Percentiles rank a stretch among this genome's conserved stretches.
Conservation (phyloP, 176 grass and related monocot species). For the Saccharum officinarum region DNA sequence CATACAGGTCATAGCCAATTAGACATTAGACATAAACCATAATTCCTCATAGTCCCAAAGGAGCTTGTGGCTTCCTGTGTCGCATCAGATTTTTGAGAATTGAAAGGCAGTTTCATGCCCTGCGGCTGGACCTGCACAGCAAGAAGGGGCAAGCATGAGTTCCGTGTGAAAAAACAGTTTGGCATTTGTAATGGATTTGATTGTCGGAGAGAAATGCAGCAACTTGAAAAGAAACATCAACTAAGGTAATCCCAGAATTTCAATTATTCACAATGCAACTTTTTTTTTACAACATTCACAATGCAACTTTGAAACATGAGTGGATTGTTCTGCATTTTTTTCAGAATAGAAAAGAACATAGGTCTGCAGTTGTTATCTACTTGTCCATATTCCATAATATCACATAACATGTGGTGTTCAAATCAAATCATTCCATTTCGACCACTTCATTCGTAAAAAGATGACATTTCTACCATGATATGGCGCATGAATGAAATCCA, state of each 20-base stretch:
- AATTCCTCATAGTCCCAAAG: no score
- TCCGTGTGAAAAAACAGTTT: background rate
- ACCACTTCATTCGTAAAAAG: no score
- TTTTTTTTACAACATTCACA: no score
- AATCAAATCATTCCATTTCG: no score
- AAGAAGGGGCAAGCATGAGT: background rate
- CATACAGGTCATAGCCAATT: no score
- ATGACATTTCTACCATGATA: no score
- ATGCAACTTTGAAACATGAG: background rate
- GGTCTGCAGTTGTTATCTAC: background rate
- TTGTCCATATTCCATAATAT: background rate
- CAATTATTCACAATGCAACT: no score
- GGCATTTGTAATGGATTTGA: background rate
- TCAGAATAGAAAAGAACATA: background rate
- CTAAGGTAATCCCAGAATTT: background rate
- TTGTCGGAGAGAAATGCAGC: background rate
- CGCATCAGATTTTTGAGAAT: background rate
- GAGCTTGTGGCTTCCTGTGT: background rate
- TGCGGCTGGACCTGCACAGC: background rate
- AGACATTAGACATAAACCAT: no score
- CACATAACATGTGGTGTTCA: no score
- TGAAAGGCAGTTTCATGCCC: background rate
- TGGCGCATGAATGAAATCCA: background rate
- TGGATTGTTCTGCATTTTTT: background rate
- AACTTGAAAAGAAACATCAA: background rate